Evolutionary conservation across 345 rosid species (phyloP).

Genomic region (Eucalyptus polyanthemos): DNA sequence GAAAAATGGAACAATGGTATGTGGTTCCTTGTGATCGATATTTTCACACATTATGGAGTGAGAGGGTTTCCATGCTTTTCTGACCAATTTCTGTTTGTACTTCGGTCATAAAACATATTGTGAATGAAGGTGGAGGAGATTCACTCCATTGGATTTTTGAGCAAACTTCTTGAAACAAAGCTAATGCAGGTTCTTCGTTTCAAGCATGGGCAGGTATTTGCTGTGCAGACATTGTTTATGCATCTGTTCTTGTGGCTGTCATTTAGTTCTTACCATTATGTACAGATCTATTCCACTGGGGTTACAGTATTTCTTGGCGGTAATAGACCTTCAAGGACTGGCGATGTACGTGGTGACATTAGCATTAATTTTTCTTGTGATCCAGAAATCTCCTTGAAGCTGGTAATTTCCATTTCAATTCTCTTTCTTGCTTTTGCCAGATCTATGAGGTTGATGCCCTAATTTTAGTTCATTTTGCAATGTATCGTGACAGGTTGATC

Average conservation of each 20-base stretch:
- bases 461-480: background rate
- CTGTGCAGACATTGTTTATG: background rate
- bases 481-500: conserved; percentile 48
- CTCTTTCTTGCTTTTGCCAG: background rate
- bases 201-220: conserved; percentile 72
- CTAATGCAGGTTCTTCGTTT: conserved; percentile 82
- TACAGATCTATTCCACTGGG: conserved; percentile 73
- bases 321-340: conserved; percentile 81
- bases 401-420: conserved; percentile 20
- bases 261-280: background rate
- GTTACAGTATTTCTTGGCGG: conserved; percentile 83
- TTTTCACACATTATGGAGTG: background rate
- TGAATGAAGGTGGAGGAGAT: conserved; percentile 61
- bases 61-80: background rate
- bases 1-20: conserved; percentile 73
- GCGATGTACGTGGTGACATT: conserved; percentile 79
- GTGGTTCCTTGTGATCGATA: background rate
- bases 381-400: conserved; percentile 73
- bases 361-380: conserved; percentile 84
- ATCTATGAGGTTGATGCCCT: background rate
- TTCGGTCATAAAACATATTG: background rate
- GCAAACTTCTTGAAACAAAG: conserved; percentile 82
- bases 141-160: conserved; percentile 56
- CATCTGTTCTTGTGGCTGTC: background rate
- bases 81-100: background rate